Evolutionary conservation across 768 basidiomycete species (phyloP).

Genomic region (Kwoniella dendrophila): DNA sequence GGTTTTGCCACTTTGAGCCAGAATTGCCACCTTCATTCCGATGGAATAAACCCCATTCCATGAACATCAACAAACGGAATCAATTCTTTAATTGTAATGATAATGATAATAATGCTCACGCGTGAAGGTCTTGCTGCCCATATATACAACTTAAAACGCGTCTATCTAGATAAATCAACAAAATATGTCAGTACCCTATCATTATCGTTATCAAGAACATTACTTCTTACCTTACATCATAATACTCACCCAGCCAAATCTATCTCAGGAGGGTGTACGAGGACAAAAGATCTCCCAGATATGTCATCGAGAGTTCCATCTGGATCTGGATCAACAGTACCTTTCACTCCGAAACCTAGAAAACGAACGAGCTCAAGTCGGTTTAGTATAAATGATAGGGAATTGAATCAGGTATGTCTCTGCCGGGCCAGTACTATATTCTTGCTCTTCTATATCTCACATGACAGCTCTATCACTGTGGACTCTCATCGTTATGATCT

Average conservation of each 20-base stretch:
- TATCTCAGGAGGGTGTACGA: background rate
- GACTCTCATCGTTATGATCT: too few relatives aligned
- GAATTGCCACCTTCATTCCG: background rate
- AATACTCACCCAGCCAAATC: background rate
- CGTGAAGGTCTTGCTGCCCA: background rate
- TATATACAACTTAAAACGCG: background rate
- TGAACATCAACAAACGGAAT: conserved; percentile 1
- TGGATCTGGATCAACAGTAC: conserved; percentile 40
- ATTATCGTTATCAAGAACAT: background rate
- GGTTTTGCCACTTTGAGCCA: background rate
- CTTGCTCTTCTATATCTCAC: too few relatives aligned
- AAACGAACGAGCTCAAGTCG: conserved; percentile 34
- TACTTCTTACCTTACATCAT: background rate
- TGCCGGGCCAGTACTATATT: background rate
- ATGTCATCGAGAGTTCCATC: conserved; percentile 17
- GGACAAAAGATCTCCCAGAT: background rate
- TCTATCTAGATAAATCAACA: conserved; percentile 8
- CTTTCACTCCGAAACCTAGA: conserved; percentile 47
- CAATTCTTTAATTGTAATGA: background rate
- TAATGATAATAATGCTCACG: background rate
- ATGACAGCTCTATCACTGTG: too few relatives aligned
- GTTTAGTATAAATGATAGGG: conserved; percentile 33
- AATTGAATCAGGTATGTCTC: conserved; percentile 46
- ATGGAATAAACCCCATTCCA: too few relatives aligned
- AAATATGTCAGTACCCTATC: background rate